Evolutionary conservation across 257 asterid species (phyloP).

Genomic region (Solanum clarkiae): DNA sequence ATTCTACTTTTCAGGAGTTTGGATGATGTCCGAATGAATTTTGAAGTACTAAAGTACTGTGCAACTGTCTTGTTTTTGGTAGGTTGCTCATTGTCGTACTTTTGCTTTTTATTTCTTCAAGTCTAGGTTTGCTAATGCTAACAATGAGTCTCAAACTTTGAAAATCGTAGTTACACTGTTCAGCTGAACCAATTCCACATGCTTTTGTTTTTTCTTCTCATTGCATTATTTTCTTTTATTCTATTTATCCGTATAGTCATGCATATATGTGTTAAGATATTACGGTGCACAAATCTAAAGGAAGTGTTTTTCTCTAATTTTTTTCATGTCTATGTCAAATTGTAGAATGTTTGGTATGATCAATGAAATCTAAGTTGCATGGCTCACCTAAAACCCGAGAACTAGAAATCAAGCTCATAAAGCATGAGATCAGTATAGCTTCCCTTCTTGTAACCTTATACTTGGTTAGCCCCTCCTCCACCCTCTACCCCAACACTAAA

Average conservation of each 20-base stretch:
- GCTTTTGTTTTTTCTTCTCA: background rate
- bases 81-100: background rate
- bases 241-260: background rate
- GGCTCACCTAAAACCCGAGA: background rate
- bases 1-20: constrained; percentile 6
- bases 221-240: background rate
- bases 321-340: background rate
- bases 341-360: background rate
- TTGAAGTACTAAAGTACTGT: constrained; percentile 4
- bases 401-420: background rate
- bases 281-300: background rate
- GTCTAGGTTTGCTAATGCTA: background rate
- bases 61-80: constrained; percentile 9
- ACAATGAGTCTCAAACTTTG: background rate
- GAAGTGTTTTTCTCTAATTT: background rate
- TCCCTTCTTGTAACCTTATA: background rate
- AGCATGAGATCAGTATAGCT: background rate
- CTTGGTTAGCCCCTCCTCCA: background rate
- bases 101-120: background rate
- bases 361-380: background rate
- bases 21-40: constrained; percentile 10
- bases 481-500: background rate
- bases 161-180: background rate
- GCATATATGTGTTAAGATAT: background rate
- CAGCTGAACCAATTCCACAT: background rate